phyloP scores from a whole-genome alignment of 139 green algal species.

The Micractinium conductrix region DNA sequence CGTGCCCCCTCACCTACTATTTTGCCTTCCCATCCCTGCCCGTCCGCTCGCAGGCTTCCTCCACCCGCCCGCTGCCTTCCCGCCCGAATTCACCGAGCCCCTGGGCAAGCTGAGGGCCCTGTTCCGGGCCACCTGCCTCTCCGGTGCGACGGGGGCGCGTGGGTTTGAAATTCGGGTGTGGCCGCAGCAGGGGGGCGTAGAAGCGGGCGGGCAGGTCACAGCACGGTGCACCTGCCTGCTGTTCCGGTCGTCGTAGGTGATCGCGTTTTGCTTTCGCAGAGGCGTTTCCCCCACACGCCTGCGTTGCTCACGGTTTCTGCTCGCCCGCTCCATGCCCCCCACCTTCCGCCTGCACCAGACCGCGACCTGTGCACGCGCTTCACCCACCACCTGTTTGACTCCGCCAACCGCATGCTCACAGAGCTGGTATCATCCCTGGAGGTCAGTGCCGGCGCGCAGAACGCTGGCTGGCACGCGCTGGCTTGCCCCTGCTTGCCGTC shows the following conservation, averaged over 20 bases:
- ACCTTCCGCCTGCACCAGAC: neutral
- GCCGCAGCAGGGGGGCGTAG: neutral
- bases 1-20: too few species aligned
- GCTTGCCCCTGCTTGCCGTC: too few species aligned
- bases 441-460: too few species aligned
- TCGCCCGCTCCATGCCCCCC: too few species aligned
- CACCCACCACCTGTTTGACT: conserved; percentile 88
- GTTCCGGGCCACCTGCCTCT: conserved; percentile 48
- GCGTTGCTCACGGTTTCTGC: too few species aligned
- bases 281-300: neutral
- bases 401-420: conserved; percentile 84
- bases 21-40: too few species aligned
- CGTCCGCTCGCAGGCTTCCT: neutral
- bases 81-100: neutral
- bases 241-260: too few species aligned
- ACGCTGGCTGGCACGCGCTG: too few species aligned
- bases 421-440: conserved; percentile 77
- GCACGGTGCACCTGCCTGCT: neutral
- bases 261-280: too few species aligned
- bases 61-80: conserved; percentile 16
- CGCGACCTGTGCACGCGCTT: conserved; percentile 63
- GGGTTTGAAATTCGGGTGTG: neutral
- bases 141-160: conserved; percentile 3
- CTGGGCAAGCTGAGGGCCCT: conserved; percentile 43
- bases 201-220: neutral